Evolutionary conservation across 2,329 filamentous ascomycete genomes (phyloP), one percentile per base, ranked within the genome.

Genomic region (Diaporthe caulivora): DNA sequence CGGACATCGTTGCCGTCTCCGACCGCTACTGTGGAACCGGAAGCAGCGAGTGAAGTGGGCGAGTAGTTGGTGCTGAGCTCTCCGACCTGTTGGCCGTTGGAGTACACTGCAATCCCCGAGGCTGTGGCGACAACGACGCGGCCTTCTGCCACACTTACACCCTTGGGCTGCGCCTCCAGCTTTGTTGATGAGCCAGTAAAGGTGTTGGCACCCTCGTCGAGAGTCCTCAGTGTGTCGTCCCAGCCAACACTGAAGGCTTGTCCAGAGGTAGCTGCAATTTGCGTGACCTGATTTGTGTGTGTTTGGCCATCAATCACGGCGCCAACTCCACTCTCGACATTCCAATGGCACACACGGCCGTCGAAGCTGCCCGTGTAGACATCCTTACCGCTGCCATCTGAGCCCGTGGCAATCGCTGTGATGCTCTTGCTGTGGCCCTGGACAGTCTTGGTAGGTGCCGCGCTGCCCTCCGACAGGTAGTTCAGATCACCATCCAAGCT

Each of bases 341-440:
- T 92, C 96, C 97, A 99, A 72, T 90, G 91, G 80, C 93, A 94
- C 34, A 98, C 90, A 51, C 94, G 90, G 60, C 97, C 97, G 76
- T 99, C 97, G 77, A 95, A 97, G 83, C 95, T 97, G 74, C 97
- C 97, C 0, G 96, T 97, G 87, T 92, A 95, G 18, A 98, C 83
- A 0, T 92, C 94, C 70, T 91, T 87, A 6, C 84, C 85, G 74
- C 92, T 90, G 11, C 84, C 85, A 42, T 89, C 85, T 1, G 83
- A 86, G 9, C 87, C 89, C 11, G 88, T 84, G 3, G 88, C 89
- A 49, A 98, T 85, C 6, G 95, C 92, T 1, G 95, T 98, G 79
- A 98, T 93, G 79, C 91, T 94, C 87, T 96, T 98, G 82, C 96
- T 94, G 82, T 99, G 97, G 31, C 97, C 96, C 75, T 95, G 91